Conservation (phyloP, 1,284 basidiomycete species). For the Apiotrichum laibachii region DNA sequence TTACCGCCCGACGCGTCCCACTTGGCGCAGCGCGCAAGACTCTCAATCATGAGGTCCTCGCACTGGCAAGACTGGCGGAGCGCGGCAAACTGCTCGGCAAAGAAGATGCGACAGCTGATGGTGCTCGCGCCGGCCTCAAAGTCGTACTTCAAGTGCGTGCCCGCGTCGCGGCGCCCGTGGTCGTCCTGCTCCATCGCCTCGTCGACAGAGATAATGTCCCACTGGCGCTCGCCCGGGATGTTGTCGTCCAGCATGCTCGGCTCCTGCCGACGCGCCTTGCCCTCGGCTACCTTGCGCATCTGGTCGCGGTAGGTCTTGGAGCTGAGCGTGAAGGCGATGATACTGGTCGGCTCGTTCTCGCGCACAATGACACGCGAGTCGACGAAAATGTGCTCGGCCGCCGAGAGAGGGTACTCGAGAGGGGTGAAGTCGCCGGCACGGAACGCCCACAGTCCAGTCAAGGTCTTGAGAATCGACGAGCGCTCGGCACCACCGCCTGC, state of each 20-base stretch:
- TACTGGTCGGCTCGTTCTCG: slow-evolving; percentile 96
- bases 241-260: slow-evolving; percentile 15
- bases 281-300: slow-evolving; percentile 62
- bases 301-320: slow-evolving; percentile 85
- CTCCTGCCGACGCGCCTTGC: slow-evolving; percentile 16
- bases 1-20: slow-evolving; percentile 97
- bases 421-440: slow-evolving; percentile 57
- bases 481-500: slow-evolving; percentile 59
- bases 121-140: slow-evolving; percentile 86
- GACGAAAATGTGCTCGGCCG: slow-evolving; percentile 81
- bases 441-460: slow-evolving; percentile 78
- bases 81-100: slow-evolving; percentile 96
- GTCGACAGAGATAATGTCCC: slow-evolving; percentile 72
- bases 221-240: slow-evolving; percentile 41
- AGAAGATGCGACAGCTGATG: slow-evolving; percentile 94
- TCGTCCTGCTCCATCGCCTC: slow-evolving; percentile 46
- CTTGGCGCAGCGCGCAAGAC: slow-evolving; percentile 87
- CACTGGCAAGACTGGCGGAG: slow-evolving; percentile 88
- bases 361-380: slow-evolving; percentile 94
- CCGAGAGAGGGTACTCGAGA: slow-evolving; percentile 57
- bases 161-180: slow-evolving; percentile 28
- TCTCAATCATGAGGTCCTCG: slow-evolving; percentile 89
- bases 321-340: slow-evolving; percentile 93
- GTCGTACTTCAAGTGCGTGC: slow-evolving; percentile 56
- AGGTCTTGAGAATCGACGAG: slow-evolving; percentile 76